phyloP scores from a whole-genome alignment of 805 yeast genomes.

The Lipomyces spencermartinsiae region DNA sequence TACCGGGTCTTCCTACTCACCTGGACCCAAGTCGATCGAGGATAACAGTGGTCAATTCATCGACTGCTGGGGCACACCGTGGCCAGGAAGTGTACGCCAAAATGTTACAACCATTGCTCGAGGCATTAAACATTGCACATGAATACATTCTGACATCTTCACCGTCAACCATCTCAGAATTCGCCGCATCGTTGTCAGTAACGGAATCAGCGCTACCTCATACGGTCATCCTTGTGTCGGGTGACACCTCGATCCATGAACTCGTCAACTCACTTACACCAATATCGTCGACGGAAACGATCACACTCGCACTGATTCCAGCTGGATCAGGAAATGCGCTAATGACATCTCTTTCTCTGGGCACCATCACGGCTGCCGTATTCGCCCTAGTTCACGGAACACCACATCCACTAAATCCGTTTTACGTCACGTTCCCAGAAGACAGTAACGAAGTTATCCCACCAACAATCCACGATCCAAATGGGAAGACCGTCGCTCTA shows the following conservation, averaged over 20 bases:
- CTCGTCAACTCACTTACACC: slow-evolving; percentile 61
- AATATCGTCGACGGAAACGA: not conserved
- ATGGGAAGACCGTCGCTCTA: slow-evolving; percentile 44
- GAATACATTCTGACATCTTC: slow-evolving; percentile 47
- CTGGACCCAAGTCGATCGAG: slow-evolving; percentile 22
- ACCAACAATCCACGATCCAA: slow-evolving; percentile 49
- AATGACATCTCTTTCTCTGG: slow-evolving; percentile 62
- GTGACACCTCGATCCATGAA: slow-evolving; percentile 86
- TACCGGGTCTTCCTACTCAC: slow-evolving; percentile 22
- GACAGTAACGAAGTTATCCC: slow-evolving; percentile 50
- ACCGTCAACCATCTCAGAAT: slow-evolving; percentile 43
- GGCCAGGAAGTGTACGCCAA: slow-evolving; percentile 43
- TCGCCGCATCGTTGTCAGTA: slow-evolving; percentile 44
- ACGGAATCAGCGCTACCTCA: slow-evolving; percentile 5
- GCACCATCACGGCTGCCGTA: slow-evolving; percentile 40
- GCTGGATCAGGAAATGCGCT: slow-evolving; percentile 89
- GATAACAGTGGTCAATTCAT: slow-evolving; percentile 47
- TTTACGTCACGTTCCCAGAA: slow-evolving; percentile 32
- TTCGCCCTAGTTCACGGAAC: slow-evolving; percentile 21
- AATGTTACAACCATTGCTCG: slow-evolving; percentile 46
- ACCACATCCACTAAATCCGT: slow-evolving; percentile 27
- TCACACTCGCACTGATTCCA: slow-evolving; percentile 56
- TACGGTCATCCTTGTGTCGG: slow-evolving; percentile 71
- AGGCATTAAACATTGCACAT: slow-evolving; percentile 45
- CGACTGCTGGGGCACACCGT: slow-evolving; percentile 42